Evolutionary conservation across 768 basidiomycete species (phyloP).

Genomic region (Boletus reticulatus): DNA sequence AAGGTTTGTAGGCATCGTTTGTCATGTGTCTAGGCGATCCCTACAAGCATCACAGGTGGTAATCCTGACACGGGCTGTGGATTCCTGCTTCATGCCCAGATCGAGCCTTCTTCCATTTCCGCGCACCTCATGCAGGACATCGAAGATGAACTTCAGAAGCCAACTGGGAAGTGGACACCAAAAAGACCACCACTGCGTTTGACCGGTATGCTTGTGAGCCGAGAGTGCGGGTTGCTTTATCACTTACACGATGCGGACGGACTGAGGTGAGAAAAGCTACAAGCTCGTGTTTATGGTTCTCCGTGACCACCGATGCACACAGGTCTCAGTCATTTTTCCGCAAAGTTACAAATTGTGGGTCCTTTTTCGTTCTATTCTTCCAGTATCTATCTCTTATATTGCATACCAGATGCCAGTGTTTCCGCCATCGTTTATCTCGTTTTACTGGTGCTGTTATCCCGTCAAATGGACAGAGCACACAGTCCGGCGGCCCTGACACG

Average conservation of each 20-base stretch:
- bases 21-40: not conserved
- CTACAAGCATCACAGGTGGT: constrained; percentile 38
- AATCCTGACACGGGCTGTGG: constrained; percentile 51
- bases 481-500: constrained; percentile 78
- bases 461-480: constrained; percentile 72
- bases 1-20: constrained; percentile 23
- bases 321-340: constrained; percentile 66
- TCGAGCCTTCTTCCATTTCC: constrained; percentile 54
- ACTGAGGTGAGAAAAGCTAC: constrained; percentile 48
- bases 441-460: constrained; percentile 64
- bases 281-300: not conserved
- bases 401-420: constrained; percentile 63
- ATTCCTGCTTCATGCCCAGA: constrained; percentile 64
- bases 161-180: constrained; percentile 67
- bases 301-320: constrained; percentile 17
- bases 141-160: constrained; percentile 71
- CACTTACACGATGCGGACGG: constrained; percentile 67
- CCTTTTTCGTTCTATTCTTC: not conserved
- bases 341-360: constrained; percentile 66
- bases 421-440: constrained; percentile 64
- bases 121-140: constrained; percentile 60
- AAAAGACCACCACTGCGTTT: constrained; percentile 54
- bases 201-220: constrained; percentile 69
- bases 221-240: constrained; percentile 75
- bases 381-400: constrained; percentile 3